Evolutionary conservation across 192 early-diverging fungal genomes (phyloP).

Genomic region (Rhizoclosmatium globosum): DNA sequence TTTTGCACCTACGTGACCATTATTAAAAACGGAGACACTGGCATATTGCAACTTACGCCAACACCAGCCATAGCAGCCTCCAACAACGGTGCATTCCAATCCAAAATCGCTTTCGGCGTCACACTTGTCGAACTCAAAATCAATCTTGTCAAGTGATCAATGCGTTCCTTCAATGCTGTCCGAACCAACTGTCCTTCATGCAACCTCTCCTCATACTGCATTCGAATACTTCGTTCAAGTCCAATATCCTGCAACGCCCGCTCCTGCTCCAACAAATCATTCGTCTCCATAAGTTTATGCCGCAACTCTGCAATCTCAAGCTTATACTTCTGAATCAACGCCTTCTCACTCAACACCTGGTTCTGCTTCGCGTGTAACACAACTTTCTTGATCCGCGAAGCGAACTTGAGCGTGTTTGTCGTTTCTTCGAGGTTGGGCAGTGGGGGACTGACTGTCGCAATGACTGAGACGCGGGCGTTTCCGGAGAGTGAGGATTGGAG

Average conservation of each 20-base stretch:
- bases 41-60: too few relatives aligned
- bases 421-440: constrained; percentile 84
- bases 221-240: constrained; percentile 11
- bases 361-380: constrained; percentile 84
- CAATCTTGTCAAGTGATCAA: constrained; percentile 85
- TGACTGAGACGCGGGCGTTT: constrained; percentile 87
- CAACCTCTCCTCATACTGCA: constrained; percentile 58
- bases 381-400: constrained; percentile 89
- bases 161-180: constrained; percentile 82
- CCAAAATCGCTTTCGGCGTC: constrained; percentile 54
- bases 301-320: constrained; percentile 81
- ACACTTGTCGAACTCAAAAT: constrained; percentile 80
- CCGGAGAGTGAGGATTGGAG: constrained; percentile 92
- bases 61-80: background rate
- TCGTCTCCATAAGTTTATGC: constrained; percentile 67
- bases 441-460: constrained; percentile 89
- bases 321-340: constrained; percentile 83
- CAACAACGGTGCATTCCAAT: constrained; percentile 58
- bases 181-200: constrained; percentile 59
- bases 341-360: constrained; percentile 81
- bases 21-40: too few relatives aligned
- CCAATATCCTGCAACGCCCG: constrained; percentile 39
- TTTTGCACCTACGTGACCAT: too few relatives aligned
- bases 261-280: constrained; percentile 59
- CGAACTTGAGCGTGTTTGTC: constrained; percentile 94